Evolutionary conservation across 176 grass and related monocot species (phyloP).

Genomic region (Oryza officinalis): DNA sequence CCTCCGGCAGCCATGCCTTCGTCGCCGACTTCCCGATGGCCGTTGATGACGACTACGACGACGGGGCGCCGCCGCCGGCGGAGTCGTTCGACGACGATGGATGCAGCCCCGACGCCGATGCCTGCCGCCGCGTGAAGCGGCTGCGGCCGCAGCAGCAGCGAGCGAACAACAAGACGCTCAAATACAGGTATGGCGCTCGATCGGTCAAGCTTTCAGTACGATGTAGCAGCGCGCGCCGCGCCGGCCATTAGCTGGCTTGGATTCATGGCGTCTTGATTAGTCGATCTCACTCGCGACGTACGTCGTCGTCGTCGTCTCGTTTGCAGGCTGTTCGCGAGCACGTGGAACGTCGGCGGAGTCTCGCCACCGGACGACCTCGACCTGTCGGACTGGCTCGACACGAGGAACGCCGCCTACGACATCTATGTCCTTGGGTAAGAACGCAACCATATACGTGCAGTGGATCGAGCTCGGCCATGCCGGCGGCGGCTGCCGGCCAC

Average conservation of each 20-base stretch:
- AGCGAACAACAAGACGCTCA: conserved; percentile 48
- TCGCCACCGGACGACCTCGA: conserved; percentile 62
- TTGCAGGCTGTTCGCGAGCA: conserved; percentile 76
- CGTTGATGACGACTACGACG: not conserved
- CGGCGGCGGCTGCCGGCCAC: too few species aligned
- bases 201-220: not conserved
- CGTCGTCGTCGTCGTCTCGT: not conserved
- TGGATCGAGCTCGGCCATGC: not conserved
- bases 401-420: conserved; percentile 59
- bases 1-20: conserved; percentile 66
- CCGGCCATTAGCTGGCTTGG: not conserved
- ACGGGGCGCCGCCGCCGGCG: not conserved
- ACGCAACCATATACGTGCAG: not conserved
- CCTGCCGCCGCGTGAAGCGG: conserved; percentile 40
- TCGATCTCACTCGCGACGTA: not conserved
- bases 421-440: conserved; percentile 83
- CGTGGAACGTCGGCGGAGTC: conserved; percentile 94
- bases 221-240: not conserved
- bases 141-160: conserved; percentile 34
- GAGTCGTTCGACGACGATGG: conserved; percentile 41
- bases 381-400: conserved; percentile 92
- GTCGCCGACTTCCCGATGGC: conserved; percentile 61
- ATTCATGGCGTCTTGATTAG: too few species aligned
- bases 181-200: conserved; percentile 64
- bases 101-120: conserved; percentile 44